A percentile compares a stretch with the other conserved stretches of the same genome.
Evolutionary conservation across 116 monocot genomes (phyloP).

Genomic region (Dioscorea cayenensis): DNA sequence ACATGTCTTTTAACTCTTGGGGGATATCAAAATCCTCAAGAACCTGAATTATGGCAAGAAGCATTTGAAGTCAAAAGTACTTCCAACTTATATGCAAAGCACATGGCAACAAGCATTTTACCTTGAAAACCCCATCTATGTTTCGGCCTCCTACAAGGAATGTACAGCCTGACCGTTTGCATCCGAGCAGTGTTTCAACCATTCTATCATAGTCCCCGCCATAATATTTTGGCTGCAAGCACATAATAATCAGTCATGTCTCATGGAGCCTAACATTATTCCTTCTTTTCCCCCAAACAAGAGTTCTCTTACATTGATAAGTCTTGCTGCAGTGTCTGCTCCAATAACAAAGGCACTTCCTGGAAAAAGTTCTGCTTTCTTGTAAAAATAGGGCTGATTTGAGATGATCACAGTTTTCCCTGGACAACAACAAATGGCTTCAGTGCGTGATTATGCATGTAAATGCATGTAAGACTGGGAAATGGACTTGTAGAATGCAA

Average conservation of each 20-base stretch:
- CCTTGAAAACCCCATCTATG: conserved; percentile 93
- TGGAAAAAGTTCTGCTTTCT: conserved; percentile 90
- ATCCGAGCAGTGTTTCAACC: conserved; percentile 60
- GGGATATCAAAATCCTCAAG: conserved; percentile 88
- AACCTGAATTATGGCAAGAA: conserved; percentile 37
- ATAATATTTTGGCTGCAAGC: conserved; percentile 82
- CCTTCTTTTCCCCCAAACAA: not conserved
- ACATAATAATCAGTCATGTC: not conserved
- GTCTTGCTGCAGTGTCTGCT: conserved; percentile 81
- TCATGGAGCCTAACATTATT: no score
- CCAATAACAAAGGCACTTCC: conserved; percentile 93
- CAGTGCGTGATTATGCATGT: no score
- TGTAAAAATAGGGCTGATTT: conserved; percentile 89
- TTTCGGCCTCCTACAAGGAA: conserved; percentile 87
- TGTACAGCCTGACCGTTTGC: conserved; percentile 55
- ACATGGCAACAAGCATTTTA: conserved; percentile 9
- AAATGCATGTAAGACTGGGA: no score
- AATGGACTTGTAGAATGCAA: no score
- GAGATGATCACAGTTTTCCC: conserved; percentile 85
- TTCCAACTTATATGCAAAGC: not conserved
- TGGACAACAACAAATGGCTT: conserved; percentile 12
- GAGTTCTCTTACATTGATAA: conserved; percentile 74
- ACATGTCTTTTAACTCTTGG: conserved; percentile 66
- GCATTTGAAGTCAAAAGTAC: not conserved
- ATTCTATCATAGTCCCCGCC: conserved; percentile 46